Evolutionary conservation across 2,329 filamentous ascomycete species (phyloP).

Genomic region (Elsinoe perseae): DNA sequence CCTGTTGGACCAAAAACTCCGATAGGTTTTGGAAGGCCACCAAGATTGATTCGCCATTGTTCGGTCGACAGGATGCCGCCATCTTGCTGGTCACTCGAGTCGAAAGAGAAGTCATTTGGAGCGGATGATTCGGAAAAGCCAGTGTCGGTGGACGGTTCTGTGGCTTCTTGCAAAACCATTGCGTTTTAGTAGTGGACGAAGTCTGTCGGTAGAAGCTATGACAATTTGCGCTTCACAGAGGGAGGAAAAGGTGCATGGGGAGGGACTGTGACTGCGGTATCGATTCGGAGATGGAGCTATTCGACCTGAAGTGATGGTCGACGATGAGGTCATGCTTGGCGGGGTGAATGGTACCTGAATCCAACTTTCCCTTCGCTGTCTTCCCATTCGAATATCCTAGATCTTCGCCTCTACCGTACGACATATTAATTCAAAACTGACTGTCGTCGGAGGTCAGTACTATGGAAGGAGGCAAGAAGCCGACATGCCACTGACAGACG

Average conservation of each 20-base stretch:
- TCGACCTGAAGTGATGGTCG: neutral
- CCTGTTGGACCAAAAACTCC: conserved; percentile 29
- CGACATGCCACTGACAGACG: conserved; percentile 35
- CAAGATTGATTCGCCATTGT: conserved; percentile 31
- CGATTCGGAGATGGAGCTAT: neutral
- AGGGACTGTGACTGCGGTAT: neutral
- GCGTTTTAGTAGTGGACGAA: neutral
- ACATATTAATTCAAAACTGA: neutral
- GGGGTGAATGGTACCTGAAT: neutral
- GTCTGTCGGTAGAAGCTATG: neutral
- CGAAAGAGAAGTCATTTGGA: conserved; percentile 16
- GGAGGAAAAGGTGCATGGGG: neutral
- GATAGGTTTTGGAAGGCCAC: conserved; percentile 32
- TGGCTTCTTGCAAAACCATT: conserved; percentile 37
- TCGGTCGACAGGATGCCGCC: neutral
- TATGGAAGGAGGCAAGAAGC: neutral
- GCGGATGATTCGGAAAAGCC: conserved; percentile 3
- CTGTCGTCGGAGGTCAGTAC: no score
- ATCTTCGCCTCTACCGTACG: neutral
- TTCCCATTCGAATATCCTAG: no score
- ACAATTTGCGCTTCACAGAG: neutral
- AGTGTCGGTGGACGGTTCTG: neutral
- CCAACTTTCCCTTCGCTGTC: neutral
- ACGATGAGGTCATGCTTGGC: conserved; percentile 1
- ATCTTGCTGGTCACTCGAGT: conserved; percentile 10